A percentile compares a stretch with the other conserved stretches of the same genome.
phyloP scores from a whole-genome alignment of 2,329 filamentous ascomycete genomes.

The Beauveria asiatica region DNA sequence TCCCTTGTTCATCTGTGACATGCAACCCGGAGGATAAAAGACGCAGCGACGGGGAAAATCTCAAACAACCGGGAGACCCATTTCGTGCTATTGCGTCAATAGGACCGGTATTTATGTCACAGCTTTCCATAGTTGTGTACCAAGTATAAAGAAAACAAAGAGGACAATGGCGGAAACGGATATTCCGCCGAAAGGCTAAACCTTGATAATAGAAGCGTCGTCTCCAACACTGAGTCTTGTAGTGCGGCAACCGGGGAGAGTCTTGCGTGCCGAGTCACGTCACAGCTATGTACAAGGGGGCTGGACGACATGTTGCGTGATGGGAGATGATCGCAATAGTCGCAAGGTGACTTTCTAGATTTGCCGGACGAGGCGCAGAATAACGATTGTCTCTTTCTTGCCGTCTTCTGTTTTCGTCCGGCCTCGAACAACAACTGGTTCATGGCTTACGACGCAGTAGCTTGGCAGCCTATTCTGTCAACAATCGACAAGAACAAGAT shows the following conservation, averaged over 20 bases:
- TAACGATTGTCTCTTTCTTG: too few species aligned
- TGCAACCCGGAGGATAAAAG: not conserved
- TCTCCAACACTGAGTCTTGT: not conserved
- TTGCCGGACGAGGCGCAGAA: too few species aligned
- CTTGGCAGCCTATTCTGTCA: too few species aligned
- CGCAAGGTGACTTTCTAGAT: too few species aligned
- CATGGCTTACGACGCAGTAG: too few species aligned
- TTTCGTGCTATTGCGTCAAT: not conserved
- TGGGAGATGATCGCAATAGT: not conserved
- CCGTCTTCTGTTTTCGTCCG: too few species aligned
- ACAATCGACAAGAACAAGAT: too few species aligned
- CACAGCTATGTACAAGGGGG: not conserved
- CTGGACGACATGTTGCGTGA: not conserved
- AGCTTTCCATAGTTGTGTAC: not conserved
- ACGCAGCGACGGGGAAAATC: not conserved
- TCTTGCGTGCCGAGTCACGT: not conserved
- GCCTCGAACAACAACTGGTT: too few species aligned
- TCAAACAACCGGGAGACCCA: not conserved
- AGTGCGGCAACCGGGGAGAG: not conserved
- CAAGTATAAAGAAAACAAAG: not conserved
- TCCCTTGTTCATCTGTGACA: not conserved
- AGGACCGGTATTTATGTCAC: not conserved
- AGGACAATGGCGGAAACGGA: not conserved
- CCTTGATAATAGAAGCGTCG: not conserved
- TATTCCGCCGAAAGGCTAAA: not conserved